phyloP scores from a whole-genome alignment of 352 stramenopile genomes.

The Pythium utonaiense region DNA sequence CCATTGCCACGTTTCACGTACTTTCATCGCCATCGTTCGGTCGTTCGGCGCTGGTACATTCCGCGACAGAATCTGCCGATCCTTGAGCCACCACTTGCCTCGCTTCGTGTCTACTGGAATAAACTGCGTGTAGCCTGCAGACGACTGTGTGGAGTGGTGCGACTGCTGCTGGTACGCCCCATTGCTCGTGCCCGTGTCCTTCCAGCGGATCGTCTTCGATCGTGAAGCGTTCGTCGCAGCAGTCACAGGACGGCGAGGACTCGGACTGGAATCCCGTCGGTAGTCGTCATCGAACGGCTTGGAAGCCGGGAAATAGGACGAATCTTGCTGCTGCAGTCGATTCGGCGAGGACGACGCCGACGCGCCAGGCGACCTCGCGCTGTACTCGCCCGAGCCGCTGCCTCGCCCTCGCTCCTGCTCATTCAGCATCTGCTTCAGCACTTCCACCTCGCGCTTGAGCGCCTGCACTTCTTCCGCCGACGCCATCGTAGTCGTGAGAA shows the following conservation, averaged over 20 bases:
- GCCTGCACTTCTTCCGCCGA: constrained; percentile 41
- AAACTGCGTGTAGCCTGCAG: constrained; percentile 30
- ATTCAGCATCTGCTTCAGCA: constrained; percentile 36
- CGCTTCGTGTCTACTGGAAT: constrained; percentile 37
- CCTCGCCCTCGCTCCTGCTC: constrained; percentile 33
- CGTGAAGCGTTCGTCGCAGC: constrained; percentile 13
- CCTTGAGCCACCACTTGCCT: constrained; percentile 68
- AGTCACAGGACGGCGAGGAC: constrained; percentile 8
- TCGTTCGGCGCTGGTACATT: constrained; percentile 28
- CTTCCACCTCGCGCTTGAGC: constrained; percentile 53
- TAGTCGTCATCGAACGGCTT: constrained; percentile 7
- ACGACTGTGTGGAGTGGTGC: constrained; percentile 4
- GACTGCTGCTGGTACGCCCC: neutral
- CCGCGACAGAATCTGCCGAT: constrained; percentile 50
- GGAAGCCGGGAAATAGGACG: neutral
- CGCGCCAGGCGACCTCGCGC: constrained; percentile 1
- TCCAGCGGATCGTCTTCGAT: constrained; percentile 14
- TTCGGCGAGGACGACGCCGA: constrained; percentile 14
- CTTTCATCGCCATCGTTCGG: constrained; percentile 41
- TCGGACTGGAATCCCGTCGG: constrained; percentile 8
- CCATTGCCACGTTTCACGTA: constrained; percentile 65
- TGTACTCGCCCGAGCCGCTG: constrained; percentile 1
- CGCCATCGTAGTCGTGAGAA: constrained; percentile 12
- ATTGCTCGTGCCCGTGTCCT: constrained; percentile 1
- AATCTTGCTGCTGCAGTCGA: constrained; percentile 1